Conservation (phyloP, 140 eudicot genomes). For the Senecio squalidus region DNA sequence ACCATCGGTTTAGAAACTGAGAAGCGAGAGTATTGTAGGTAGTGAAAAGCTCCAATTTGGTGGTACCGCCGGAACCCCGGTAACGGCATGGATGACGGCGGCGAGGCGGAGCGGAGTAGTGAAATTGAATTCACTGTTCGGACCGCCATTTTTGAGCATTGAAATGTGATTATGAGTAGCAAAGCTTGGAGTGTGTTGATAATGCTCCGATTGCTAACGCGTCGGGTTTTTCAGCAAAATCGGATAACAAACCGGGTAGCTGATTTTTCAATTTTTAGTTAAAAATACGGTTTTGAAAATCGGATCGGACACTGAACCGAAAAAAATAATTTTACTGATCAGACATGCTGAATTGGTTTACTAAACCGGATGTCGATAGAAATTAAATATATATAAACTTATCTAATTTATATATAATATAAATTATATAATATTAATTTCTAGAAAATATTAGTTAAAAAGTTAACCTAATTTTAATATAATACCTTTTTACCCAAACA, state of each 20-base stretch:
- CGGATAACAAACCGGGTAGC: neutral
- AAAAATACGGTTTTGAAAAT: no score
- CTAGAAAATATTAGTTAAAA: no score
- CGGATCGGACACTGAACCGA: no score
- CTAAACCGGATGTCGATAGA: no score
- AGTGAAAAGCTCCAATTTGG: slow-evolving; percentile 23
- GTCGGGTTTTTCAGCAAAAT: neutral
- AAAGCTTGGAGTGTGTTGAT: slow-evolving; percentile 25
- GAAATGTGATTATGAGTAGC: neutral
- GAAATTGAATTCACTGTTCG: slow-evolving; percentile 54
- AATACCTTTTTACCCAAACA: no score
- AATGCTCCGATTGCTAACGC: slow-evolving; percentile 4
- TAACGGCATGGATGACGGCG: slow-evolving; percentile 44
- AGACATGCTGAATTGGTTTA: no score
- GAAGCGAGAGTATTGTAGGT: slow-evolving; percentile 19
- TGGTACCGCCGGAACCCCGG: slow-evolving; percentile 29
- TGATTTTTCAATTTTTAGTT: no score
- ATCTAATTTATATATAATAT: no score
- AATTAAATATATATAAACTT: no score
- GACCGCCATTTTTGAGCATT: slow-evolving; percentile 51
- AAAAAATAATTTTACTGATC: no score
- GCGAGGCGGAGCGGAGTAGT: slow-evolving; percentile 46
- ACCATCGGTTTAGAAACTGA: slow-evolving; percentile 19
- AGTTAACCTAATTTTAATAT: no score
- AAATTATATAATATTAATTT: no score